phyloP scores from a whole-genome alignment of 2,329 filamentous ascomycete genomes.

The Colletotrichum sp. region DNA sequence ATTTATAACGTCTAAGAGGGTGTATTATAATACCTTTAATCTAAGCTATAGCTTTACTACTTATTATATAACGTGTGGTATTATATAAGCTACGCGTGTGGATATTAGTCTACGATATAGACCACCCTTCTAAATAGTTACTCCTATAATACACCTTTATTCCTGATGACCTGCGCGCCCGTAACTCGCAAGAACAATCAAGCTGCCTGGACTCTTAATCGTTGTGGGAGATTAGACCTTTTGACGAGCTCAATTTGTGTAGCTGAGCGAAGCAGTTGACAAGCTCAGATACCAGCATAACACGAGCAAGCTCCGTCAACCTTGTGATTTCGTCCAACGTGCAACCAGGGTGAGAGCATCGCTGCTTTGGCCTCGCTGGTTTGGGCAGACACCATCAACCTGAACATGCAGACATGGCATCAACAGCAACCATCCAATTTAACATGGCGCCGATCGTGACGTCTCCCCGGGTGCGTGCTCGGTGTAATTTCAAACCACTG shows the following conservation, averaged over 20 bases:
- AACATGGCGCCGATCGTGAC: background rate
- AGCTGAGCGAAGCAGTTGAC: background rate
- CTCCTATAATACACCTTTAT: too few species aligned
- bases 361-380: background rate
- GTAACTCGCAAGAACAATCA: too few species aligned
- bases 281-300: background rate
- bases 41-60: too few species aligned
- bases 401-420: background rate
- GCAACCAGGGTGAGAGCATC: background rate
- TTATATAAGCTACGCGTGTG: too few species aligned
- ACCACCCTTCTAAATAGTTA: too few species aligned
- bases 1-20: too few species aligned
- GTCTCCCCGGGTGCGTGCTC: background rate
- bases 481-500: background rate
- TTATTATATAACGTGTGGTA: too few species aligned
- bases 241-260: background rate
- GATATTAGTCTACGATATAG: too few species aligned
- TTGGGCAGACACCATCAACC: background rate
- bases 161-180: too few species aligned
- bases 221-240: background rate
- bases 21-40: too few species aligned
- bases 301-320: background rate
- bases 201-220: too few species aligned
- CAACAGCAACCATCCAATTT: background rate
- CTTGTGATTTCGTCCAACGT: background rate